Base-by-base conservation (phyloP, 331 rosid genomes). In the Pyracantha coccinea region DNA sequence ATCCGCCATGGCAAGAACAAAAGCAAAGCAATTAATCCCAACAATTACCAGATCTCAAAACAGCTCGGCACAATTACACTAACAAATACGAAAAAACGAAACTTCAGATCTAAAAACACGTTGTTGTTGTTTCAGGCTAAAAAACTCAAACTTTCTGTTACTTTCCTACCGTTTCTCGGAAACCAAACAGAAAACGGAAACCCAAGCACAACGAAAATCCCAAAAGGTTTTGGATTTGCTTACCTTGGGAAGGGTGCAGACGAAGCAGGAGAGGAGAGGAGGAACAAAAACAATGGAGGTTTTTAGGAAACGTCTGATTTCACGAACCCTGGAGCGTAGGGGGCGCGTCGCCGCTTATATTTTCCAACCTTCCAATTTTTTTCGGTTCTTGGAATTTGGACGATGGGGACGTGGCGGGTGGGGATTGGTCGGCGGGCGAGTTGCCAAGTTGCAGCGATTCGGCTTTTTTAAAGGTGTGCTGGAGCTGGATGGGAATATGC, bases 171-270 rank as follows among this genome's bases (percentile, higher is more conserved):
- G 74, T 24, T 69, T 69, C 71, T 69, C 41, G 55, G 54, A 20
- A 60, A 64, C 6, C 58, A 57, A 73, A 45, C 75, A 13, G 6
- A 7, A 79, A 38, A 50, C 31, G 6, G n/a, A 33, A 52, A 2
- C 28, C 45, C 31, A 61, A 35, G 8, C 1, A 3, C 24, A 35
- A 24, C n/a, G 47, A 41, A 41, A 41, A 41, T 11, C 47, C 47
- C 47, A 41, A 41, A 41, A 11, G 47, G 47, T 15, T 41, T 41
- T n/a, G n/a, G 7, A 4, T 24, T 10, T 14, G 33, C 38, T 54
- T 74, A 74, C 83, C 93, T 41, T 64, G 89, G 71, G 83, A 55
- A 67, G 85, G 83, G 44, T 33, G 76, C 57, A 24, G 68, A 31
- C 10, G 7, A 17, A 24, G 20, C 20, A 21, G 20, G 14, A 25